Base-by-base conservation (phyloP, 2,329 filamentous ascomycete species). In the Aspergillus felis region DNA sequence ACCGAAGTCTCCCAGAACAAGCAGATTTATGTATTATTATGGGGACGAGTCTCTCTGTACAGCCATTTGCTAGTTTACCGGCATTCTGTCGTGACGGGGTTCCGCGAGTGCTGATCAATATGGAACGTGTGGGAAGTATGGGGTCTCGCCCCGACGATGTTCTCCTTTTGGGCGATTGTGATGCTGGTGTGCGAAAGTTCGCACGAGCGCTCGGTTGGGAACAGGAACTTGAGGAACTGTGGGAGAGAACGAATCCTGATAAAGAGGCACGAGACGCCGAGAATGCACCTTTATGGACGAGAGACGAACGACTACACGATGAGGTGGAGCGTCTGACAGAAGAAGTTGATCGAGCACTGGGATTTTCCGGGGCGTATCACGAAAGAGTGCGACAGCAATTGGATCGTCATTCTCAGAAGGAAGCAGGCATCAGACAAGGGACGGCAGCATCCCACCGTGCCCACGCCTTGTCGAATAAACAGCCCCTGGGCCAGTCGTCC, bases 11-110 rank as follows among this genome's bases (percentile, higher is more conserved):
- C 12, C 82, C 85, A 0, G 76, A 75, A 1, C 75, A 82, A 66
- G 89, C 91, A 0, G 91, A 96, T 69, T 76, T 97, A 2, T 84
- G 88, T 46, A 88, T 97, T 53, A 82, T 97, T 24, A 87, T 97
- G 79, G 94, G 94, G 1, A 97, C 93, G 0, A 96, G 91, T 67
- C 76, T 97, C 58, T 85, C 81, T 0, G 93, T 97, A 1, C 90
- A 92, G 61, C 94, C 94, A 0, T 99, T 99, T 72, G 91, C 93
- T 1, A 86, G 86, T 50, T 78, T 97, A 51, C 92, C 93, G 0
- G 76, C 82, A 14, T 77, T 88, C 63, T 87, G 86, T 24, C 68
- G 72, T 2, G 80, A 86, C 1, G 80, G 79, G 0, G 84, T 83
- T 3, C 94, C 93, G 0, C 84, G 94, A 9, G 77, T 99, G 2